Conservation (phyloP, 192 early-diverging fungal genomes). For the Bifiguratus adelaidae region DNA sequence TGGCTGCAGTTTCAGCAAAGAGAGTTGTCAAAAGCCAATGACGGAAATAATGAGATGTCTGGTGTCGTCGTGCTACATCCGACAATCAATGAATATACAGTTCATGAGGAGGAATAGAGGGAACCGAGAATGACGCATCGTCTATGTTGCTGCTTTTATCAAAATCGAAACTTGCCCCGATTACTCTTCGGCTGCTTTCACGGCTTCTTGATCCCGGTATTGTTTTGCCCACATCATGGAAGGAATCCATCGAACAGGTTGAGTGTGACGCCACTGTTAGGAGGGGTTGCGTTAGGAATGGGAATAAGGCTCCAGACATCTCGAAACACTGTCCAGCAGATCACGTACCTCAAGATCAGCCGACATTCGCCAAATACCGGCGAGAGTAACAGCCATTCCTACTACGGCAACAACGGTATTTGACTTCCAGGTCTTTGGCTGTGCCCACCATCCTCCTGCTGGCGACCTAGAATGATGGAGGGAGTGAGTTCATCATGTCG, state of each 20-base stretch:
- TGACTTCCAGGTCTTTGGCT: slow-evolving; percentile 30
- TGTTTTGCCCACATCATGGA: slow-evolving; percentile 39
- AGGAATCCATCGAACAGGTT: slow-evolving; percentile 35
- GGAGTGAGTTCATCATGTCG: not conserved
- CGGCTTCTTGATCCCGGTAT: slow-evolving; percentile 21
- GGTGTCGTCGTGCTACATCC: too few species aligned
- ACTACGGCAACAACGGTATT: slow-evolving; percentile 24
- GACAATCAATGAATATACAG: too few species aligned
- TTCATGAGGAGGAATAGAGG: too few species aligned
- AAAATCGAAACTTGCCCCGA: too few species aligned
- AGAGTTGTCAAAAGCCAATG: too few species aligned
- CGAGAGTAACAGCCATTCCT: slow-evolving; percentile 20
- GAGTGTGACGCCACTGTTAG: slow-evolving; percentile 21
- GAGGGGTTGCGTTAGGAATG: not conserved
- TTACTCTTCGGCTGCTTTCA: too few species aligned
- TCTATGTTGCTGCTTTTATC: too few species aligned
- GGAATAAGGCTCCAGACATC: not conserved
- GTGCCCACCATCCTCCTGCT: slow-evolving; percentile 35
- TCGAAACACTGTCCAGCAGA: not conserved
- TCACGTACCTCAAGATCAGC: slow-evolving; percentile 23
- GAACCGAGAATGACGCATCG: too few species aligned
- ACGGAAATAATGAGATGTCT: too few species aligned
- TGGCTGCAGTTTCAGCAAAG: too few species aligned
- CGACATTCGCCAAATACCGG: slow-evolving; percentile 26
- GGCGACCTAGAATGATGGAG: slow-evolving; percentile 19